Evolutionary conservation across 768 basidiomycete genomes (phyloP).

Genomic region (Podaxis carcinomalis): DNA sequence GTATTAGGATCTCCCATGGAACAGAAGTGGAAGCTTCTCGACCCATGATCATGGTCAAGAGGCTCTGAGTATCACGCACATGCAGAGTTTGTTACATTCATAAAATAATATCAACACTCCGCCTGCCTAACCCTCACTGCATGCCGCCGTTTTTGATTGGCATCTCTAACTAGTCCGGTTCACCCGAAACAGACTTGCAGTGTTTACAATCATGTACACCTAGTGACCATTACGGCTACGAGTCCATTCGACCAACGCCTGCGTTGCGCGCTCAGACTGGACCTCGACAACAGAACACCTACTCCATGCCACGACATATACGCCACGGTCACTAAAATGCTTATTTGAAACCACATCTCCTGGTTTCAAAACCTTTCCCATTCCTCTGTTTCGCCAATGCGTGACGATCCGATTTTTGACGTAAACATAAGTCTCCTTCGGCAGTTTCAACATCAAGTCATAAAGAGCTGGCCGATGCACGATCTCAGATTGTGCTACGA

Average conservation of each 20-base stretch:
- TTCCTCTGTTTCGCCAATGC: neutral
- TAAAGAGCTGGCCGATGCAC: neutral
- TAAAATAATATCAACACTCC: too few species aligned
- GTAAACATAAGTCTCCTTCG: neutral
- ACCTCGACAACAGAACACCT: conserved; percentile 2
- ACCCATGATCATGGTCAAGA: too few species aligned
- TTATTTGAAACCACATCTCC: neutral
- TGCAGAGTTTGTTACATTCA: too few species aligned
- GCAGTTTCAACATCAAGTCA: conserved; percentile 1
- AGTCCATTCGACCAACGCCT: neutral
- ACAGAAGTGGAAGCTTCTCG: too few species aligned
- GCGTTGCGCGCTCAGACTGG: neutral
- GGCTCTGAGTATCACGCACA: too few species aligned
- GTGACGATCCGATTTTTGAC: neutral
- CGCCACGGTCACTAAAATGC: neutral
- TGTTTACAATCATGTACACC: too few species aligned
- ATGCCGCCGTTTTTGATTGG: too few species aligned
- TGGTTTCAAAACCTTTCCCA: neutral
- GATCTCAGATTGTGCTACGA: neutral
- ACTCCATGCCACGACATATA: neutral
- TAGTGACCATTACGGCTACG: neutral
- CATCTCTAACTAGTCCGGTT: too few species aligned
- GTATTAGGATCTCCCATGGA: too few species aligned
- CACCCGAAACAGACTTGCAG: too few species aligned
- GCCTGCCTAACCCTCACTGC: too few species aligned